Percentiles rank a stretch among this genome's conserved stretches.
phyloP scores from a whole-genome alignment of 495 filamentous ascomycete genomes.

The Aspergillus indologenus region DNA sequence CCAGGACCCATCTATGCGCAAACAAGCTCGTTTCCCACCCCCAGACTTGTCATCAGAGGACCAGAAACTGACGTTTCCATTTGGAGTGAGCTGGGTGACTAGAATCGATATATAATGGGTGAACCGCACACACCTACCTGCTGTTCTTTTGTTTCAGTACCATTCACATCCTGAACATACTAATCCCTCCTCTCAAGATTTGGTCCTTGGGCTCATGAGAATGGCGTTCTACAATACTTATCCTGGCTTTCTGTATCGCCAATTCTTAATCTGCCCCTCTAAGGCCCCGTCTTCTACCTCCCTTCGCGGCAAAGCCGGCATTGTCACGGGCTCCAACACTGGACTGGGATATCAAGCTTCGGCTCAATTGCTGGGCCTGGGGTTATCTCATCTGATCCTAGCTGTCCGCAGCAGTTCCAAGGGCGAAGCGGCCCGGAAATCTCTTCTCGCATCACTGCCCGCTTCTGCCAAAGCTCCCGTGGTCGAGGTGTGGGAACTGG shows the following conservation, averaged over 20 bases:
- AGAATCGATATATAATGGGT: neutral
- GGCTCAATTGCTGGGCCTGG: constrained; percentile 19
- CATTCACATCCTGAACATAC: no score
- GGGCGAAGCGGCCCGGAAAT: constrained; percentile 27
- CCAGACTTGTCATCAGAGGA: no score
- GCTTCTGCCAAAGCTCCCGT: constrained; percentile 11
- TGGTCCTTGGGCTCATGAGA: no score
- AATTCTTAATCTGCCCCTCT: constrained; percentile 26
- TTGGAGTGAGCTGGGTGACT: no score
- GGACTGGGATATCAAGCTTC: constrained; percentile 36
- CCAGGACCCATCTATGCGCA: no score
- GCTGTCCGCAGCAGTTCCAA: constrained; percentile 42
- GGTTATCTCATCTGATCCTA: constrained; percentile 42
- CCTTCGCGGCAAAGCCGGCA: constrained; percentile 28
- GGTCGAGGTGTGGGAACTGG: constrained; percentile 32
- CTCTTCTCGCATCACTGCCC: constrained; percentile 1
- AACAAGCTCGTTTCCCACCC: no score
- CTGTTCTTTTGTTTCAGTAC: neutral
- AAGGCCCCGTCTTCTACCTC: constrained; percentile 26
- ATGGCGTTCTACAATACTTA: constrained; percentile 20
- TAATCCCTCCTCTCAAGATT: no score
- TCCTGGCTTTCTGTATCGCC: constrained; percentile 19
- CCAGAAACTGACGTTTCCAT: no score
- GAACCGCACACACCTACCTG: neutral
- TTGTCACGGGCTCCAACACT: constrained; percentile 44